Evolutionary conservation across 2,329 filamentous ascomycete species (phyloP), one percentile per base, ranked within the genome.

Genomic region (Verticillium dahliae): DNA sequence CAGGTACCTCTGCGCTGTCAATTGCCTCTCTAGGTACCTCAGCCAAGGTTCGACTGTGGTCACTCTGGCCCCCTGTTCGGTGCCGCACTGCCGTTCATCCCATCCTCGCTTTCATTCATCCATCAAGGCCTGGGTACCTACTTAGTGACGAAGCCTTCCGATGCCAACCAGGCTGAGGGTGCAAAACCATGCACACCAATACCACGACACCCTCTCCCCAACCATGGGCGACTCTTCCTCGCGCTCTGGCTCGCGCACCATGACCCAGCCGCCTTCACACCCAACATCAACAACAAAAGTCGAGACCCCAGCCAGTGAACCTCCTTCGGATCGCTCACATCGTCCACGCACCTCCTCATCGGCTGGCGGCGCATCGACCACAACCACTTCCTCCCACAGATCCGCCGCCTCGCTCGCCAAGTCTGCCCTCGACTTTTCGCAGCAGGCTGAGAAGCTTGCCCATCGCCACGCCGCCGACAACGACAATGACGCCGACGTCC

Each of bases 381-480:
- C 52, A 37, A n/a, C 34, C 18, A 38, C 52, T 33, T 55, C 45
- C 45, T 50, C 45, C 45, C n/a, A 11, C 6, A 22, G 18, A 50
- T 50, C 45, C 7, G 45, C 45, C 60, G 62, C 67, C 10, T 65
- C 68, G n/a, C 60, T 76, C 33, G 72, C 72, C 39, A 74, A 73
- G 18, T 69, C 77, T 22, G 84, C 83, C 31, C 75, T 82, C 58
- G 80, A 85, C 54, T 90, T 87, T 67, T 76, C 82, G 1, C 78
- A 82, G 6, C 88, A 91, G 70, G 82, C 88, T 7, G 78, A 83
- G 69, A 85, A 83, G 66, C 74, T 86, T 10, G 83, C 83, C 0
- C 61, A 62, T 18, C 57, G 58, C 9, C n/a, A 27, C 15, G 27
- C 31, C n/a, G 33, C 41, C n/a, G 69, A 70, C 1, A 61, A 69